These are phyloP conservation scores for Rhizopogon vesiculosus DNA, from an alignment of 768 basidiomycete species.

Conservation along the genomic window DNA sequence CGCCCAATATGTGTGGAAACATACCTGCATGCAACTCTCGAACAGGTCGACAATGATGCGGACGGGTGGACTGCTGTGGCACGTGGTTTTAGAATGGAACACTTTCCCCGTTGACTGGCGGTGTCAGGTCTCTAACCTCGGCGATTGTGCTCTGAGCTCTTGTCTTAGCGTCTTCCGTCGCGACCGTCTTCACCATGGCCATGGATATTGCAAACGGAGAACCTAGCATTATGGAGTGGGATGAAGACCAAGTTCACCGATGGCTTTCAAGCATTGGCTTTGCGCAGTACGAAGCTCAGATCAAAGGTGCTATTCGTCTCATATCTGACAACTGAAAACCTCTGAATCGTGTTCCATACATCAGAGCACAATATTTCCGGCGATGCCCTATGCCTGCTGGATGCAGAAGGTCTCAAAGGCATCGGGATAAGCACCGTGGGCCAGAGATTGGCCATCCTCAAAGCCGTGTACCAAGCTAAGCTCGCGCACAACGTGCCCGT, in stretches of 20 bases:
- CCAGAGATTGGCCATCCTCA: constrained; percentile 87
- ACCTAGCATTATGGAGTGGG: constrained; percentile 56
- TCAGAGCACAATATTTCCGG: constrained; percentile 91
- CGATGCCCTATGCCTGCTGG: constrained; percentile 80
- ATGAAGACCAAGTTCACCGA: constrained; percentile 71
- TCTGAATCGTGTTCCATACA: constrained; percentile 2
- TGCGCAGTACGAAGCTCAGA: constrained; percentile 78
- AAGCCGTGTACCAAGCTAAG: constrained; percentile 88
- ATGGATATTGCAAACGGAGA: constrained; percentile 26
- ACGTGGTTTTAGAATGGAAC: background rate
- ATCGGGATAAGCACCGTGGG: constrained; percentile 89
- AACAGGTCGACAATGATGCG: too few relatives aligned
- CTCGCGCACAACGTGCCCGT: constrained; percentile 77
- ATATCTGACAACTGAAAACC: background rate
- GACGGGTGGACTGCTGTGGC: background rate
- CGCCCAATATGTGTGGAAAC: background rate
- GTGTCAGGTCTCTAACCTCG: constrained; percentile 1
- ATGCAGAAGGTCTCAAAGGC: constrained; percentile 79
- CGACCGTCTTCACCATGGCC: constrained; percentile 9
- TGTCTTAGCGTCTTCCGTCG: constrained; percentile 1
- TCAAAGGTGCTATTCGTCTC: constrained; percentile 54
- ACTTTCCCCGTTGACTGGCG: background rate
- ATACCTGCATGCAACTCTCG: background rate
- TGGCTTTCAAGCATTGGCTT: constrained; percentile 78
- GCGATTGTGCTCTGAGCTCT: background rate